Evolutionary conservation across 1,284 basidiomycete genomes (phyloP).

Genomic region (Microbotryum scabiosae): DNA sequence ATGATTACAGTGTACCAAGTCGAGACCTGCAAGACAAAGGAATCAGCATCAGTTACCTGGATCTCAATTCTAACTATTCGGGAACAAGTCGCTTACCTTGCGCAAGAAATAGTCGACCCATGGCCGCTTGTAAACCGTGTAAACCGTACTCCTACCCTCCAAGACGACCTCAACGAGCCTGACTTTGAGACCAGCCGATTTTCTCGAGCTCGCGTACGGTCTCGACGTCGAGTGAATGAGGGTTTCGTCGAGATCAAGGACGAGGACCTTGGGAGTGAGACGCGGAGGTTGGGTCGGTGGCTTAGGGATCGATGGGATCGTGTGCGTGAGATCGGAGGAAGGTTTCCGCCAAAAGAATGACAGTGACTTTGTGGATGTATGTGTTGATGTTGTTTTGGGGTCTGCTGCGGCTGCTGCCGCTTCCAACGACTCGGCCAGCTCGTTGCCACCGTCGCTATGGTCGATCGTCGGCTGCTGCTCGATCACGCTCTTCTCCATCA

Average conservation of each 20-base stretch:
- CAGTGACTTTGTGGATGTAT: neutral
- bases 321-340: neutral
- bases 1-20: conserved; percentile 98
- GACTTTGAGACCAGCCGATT: conserved; percentile 45
- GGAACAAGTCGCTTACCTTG: conserved; percentile 54
- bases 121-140: conserved; percentile 97
- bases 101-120: conserved; percentile 92
- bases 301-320: neutral
- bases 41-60: neutral
- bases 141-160: conserved; percentile 78
- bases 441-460: neutral
- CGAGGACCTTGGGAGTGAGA: conserved; percentile 69
- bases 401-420: neutral
- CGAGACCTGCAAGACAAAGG: conserved; percentile 59
- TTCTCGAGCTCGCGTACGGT: conserved; percentile 3
- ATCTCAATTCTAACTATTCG: too few relatives aligned
- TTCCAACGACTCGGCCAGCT: neutral
- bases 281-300: conserved; percentile 9
- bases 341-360: neutral
- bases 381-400: neutral
- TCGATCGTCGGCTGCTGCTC: neutral
- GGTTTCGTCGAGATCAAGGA: conserved; percentile 94
- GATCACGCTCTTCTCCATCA: too few relatives aligned
- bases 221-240: conserved; percentile 86
- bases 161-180: conserved; percentile 95